These are phyloP conservation scores for Paramecium sonneborni DNA, from an alignment of 73 alveolate genomes.

Conservation along the genomic window DNA sequence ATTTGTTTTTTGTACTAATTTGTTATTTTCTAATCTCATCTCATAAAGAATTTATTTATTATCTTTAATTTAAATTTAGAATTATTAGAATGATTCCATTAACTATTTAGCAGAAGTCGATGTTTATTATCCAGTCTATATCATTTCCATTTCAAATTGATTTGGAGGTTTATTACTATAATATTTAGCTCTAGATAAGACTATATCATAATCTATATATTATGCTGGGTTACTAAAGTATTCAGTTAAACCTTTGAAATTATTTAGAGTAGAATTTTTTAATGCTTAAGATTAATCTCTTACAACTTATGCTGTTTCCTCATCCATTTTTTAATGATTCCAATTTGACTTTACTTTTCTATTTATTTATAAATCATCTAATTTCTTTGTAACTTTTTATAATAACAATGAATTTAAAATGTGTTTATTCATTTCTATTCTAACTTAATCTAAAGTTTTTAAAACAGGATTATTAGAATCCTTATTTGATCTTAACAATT, in stretches of 20 bases:
- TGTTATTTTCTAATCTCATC: constrained; percentile 37
- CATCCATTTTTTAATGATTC: constrained; percentile 54
- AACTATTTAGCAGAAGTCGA: not conserved
- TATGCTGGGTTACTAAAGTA: constrained; percentile 41
- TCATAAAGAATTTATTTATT: not conserved
- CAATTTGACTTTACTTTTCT: not conserved
- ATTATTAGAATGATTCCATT: constrained; percentile 21
- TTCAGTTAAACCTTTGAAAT: constrained; percentile 54
- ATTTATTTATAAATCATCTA: constrained; percentile 24
- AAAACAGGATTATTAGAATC: not conserved
- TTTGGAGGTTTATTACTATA: constrained; percentile 39
- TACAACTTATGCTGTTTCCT: constrained; percentile 20
- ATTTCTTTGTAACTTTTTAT: constrained; percentile 40
- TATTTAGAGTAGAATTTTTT: constrained; percentile 13
- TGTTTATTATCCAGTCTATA: not conserved
- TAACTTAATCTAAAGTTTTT: constrained; percentile 44
- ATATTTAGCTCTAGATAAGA: constrained; percentile 16
- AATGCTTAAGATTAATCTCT: constrained; percentile 44
- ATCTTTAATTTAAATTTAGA: not conserved
- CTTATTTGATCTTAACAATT: constrained; percentile 11
- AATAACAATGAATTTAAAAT: not conserved
- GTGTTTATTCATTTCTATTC: constrained; percentile 33
- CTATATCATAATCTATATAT: constrained; percentile 52
- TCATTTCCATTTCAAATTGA: not conserved
- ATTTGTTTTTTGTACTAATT: not conserved